Evolutionary conservation across 352 stramenopile genomes (phyloP), one percentile per base, ranked within the genome.

Genomic region (Globisporangium viniferum): DNA sequence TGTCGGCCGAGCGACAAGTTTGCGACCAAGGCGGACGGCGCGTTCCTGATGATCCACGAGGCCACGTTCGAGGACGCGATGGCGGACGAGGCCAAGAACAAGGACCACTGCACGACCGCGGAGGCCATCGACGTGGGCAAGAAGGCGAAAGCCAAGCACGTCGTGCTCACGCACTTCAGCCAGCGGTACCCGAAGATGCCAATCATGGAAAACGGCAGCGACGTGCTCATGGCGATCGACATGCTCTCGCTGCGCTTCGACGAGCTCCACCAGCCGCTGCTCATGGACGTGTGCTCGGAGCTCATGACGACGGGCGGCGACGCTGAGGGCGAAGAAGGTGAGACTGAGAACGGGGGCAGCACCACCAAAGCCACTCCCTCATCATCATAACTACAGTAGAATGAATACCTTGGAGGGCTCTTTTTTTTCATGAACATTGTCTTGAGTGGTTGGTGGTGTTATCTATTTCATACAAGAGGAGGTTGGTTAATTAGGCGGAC

Each of bases 141-240:
- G 18, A 63, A 78, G 58, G 75, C 82, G 54, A 57, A 97, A 79
- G 96, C 93, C 20, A 88, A 97, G 58, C 79, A 91, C 62, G 72
- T 97, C 1, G 76, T 99, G 20, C 80, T 99, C 9, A 99, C 97
- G n/a, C 97, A 99, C 76, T 99, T 99, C 77, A 94, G 86, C 64
- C 86, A 96, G 69, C 75, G 86, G 20, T 94, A 96, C 66, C 86
- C 86, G 5, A 94, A 92, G 69, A 91, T 92, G 80, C 73, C 86
- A 0, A 76, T 80, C 20, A 48, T 89, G 18, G 76, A 53, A 20
- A 59, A 82, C 20, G 65, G 73, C 35, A 77, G 77, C 57, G 66
- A 85, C 29, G 77, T 91, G 66, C 74, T 96, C 63, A 82, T 76
- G 14, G 86, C 87, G 14, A 83, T 94, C 58, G 89, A 95, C 59